Percentiles rank a stretch among this genome's conserved stretches.
Evolutionary conservation across 2,329 filamentous ascomycete genomes (phyloP).

Genomic region (Ophiostoma populinum): DNA sequence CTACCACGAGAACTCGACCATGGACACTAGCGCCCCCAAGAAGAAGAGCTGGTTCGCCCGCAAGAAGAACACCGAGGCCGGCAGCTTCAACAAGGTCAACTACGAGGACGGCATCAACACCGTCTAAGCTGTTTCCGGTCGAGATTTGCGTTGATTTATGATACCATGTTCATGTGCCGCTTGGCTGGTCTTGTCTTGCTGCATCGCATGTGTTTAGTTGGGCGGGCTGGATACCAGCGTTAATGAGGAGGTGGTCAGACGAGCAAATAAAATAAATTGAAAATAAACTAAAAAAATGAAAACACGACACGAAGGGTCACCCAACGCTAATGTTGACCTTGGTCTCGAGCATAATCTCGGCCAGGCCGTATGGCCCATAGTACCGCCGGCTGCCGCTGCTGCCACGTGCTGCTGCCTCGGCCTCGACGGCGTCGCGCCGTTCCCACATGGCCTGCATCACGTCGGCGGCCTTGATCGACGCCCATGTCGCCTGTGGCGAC

Average conservation of each 20-base stretch:
- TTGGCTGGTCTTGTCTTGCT: background rate
- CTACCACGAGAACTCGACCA: slow-evolving; percentile 9
- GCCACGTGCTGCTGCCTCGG: background rate
- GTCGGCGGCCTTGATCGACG: slow-evolving; percentile 8
- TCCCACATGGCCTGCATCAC: slow-evolving; percentile 10
- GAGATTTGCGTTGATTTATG: background rate
- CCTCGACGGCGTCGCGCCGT: slow-evolving; percentile 1
- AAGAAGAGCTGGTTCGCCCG: background rate
- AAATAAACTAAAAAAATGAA: too few relatives aligned
- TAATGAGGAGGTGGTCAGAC: too few relatives aligned
- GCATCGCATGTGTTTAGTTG: too few relatives aligned
- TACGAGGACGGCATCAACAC: slow-evolving; percentile 10
- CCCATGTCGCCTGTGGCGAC: slow-evolving; percentile 7
- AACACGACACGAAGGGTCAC: too few relatives aligned
- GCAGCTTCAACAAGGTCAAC: slow-evolving; percentile 11
- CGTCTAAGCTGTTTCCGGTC: slow-evolving; percentile 5
- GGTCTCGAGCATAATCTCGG: slow-evolving; percentile 6
- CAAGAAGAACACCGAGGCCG: slow-evolving; percentile 1
- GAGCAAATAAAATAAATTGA: too few relatives aligned
- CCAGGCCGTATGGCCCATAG: slow-evolving; percentile 8
- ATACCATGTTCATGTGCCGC: background rate
- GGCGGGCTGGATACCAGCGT: too few relatives aligned
- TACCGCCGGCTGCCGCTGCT: background rate
- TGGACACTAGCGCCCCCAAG: background rate
- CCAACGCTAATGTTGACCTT: slow-evolving; percentile 4